Conservation (phyloP, 2,329 filamentous ascomycete species). For the Teratosphaeria pseudoeucalypti region DNA sequence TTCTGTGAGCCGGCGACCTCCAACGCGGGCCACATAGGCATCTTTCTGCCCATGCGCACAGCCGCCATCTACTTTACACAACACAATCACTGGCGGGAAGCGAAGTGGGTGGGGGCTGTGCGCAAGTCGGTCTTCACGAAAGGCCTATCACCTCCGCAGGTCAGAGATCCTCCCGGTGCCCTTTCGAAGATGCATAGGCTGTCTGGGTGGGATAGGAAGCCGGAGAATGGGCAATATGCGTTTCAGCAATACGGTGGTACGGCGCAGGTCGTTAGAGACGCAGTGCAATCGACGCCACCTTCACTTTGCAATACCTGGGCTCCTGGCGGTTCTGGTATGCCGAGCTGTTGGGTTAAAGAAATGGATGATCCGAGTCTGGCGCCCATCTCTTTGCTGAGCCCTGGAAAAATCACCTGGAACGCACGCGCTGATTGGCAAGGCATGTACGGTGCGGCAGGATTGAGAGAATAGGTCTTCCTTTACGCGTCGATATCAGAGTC, state of each 20-base stretch:
- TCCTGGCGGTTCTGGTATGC: not conserved
- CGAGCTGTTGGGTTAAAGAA: not conserved
- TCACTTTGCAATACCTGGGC: not conserved
- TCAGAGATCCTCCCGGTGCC: conserved; percentile 1
- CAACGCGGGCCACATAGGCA: conserved; percentile 18
- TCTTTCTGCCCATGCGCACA: conserved; percentile 22
- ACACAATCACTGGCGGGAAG: conserved; percentile 15
- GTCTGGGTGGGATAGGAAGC: not conserved
- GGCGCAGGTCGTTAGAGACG: not conserved
- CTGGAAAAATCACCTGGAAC: not conserved
- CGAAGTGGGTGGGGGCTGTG: conserved; percentile 17
- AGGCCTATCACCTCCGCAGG: conserved; percentile 17
- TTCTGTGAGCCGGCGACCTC: conserved; percentile 20
- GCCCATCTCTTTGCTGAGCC: not conserved
- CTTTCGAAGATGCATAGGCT: not conserved
- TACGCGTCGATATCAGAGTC: no score
- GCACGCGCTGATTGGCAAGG: not conserved
- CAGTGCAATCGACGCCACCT: not conserved
- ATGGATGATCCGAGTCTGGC: not conserved
- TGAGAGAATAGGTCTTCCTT: no score
- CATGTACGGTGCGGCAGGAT: no score
- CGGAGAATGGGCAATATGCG: not conserved
- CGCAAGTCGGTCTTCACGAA: conserved; percentile 15
- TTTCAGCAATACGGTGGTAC: not conserved
- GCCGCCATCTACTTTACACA: conserved; percentile 19